phyloP scores from a whole-genome alignment of 306 rosid genomes.

The Aeschynomene evenia region DNA sequence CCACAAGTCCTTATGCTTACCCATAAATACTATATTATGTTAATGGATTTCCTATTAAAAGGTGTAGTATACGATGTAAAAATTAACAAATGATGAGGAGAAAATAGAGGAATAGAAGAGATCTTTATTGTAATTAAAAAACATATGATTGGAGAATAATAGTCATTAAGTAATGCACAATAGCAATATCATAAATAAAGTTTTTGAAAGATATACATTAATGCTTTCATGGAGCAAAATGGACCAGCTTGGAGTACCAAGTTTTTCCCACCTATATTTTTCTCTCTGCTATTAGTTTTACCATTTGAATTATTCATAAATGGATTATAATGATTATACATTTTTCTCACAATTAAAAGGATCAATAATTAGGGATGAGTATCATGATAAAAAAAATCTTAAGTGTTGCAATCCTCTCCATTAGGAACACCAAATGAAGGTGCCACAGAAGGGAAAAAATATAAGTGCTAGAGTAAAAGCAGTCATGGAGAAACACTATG shows the following conservation, averaged over 20 bases:
- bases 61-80: no score
- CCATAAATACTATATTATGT: no score
- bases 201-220: background rate
- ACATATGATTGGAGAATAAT: constrained; percentile 24
- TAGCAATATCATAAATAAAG: background rate
- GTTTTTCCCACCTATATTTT: constrained; percentile 7
- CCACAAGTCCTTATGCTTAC: no score
- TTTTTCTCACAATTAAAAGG: constrained; percentile 5
- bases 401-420: background rate
- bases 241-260: background rate
- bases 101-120: constrained; percentile 81
- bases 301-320: constrained; percentile 15
- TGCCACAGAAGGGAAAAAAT: constrained; percentile 18
- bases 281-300: background rate
- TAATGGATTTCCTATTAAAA: no score
- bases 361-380: constrained; percentile 23
- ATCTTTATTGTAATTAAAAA: constrained; percentile 87
- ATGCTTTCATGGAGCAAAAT: constrained; percentile 8
- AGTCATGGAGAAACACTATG: constrained; percentile 22
- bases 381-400: constrained; percentile 1
- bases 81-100: constrained; percentile 93
- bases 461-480: constrained; percentile 9
- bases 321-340: background rate
- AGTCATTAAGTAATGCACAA: constrained; percentile 8
- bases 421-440: background rate